These are phyloP conservation scores for Beta corolliflora DNA, from an alignment of 179 eudicot species.

Conservation along the genomic window DNA sequence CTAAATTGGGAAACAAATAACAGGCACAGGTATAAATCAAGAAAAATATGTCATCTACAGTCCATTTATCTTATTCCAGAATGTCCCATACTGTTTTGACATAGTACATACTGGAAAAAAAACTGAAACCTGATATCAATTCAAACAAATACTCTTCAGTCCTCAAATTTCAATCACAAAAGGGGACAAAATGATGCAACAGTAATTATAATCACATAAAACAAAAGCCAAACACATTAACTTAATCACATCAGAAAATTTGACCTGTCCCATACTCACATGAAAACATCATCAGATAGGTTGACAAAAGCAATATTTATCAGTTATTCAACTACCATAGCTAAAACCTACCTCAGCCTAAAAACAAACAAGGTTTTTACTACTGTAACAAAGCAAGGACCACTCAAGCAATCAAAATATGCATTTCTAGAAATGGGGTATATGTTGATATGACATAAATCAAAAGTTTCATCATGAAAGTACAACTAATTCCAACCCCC, in stretches of 20 bases:
- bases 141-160: neutral
- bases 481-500: constrained; percentile 22
- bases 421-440: constrained; percentile 4
- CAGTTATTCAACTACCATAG: constrained; percentile 14
- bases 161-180: neutral
- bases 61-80: too few species aligned
- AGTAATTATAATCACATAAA: neutral
- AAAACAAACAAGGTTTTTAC: neutral
- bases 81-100: too few species aligned
- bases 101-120: too few species aligned
- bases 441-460: constrained; percentile 17
- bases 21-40: too few species aligned
- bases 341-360: neutral
- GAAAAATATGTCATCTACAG: neutral
- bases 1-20: too few species aligned
- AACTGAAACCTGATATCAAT: too few species aligned
- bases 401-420: neutral
- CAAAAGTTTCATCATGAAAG: constrained; percentile 2
- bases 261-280: constrained; percentile 13
- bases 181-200: neutral
- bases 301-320: constrained; percentile 18
- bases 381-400: neutral
- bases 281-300: constrained; percentile 21
- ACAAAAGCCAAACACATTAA: neutral
- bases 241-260: neutral